phyloP scores from a whole-genome alignment of 176 grass and related monocot species.

The Themeda triandra region DNA sequence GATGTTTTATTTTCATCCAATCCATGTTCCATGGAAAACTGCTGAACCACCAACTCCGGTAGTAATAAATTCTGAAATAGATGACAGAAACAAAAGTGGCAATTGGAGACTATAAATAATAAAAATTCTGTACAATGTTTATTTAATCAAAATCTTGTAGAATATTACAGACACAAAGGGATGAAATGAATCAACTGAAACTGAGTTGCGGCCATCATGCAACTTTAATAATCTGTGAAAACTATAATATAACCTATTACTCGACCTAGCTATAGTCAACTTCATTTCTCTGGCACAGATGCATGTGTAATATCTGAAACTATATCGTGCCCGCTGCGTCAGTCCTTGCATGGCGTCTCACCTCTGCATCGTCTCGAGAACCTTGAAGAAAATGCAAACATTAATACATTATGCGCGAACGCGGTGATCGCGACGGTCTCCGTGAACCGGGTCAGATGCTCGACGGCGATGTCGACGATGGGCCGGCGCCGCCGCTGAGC shows the following conservation, averaged over 20 bases:
- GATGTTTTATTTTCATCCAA: too few relatives aligned
- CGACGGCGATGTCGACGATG: background rate
- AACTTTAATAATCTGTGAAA: too few relatives aligned
- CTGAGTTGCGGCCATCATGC: too few relatives aligned
- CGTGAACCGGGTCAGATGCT: background rate
- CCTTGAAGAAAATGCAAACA: background rate
- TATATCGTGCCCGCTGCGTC: background rate
- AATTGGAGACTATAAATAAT: too few relatives aligned
- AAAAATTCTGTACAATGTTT: background rate
- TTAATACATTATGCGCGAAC: conserved; percentile 23
- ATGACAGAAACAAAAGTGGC: too few relatives aligned
- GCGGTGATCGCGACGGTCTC: conserved; percentile 11
- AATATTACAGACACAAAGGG: background rate
- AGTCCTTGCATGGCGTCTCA: background rate
- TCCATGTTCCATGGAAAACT: too few relatives aligned
- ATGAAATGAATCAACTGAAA: background rate
- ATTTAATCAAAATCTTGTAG: background rate
- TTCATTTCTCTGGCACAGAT: too few relatives aligned
- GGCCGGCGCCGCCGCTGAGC: background rate
- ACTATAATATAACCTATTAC: too few relatives aligned
- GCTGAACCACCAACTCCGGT: too few relatives aligned
- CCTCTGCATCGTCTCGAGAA: background rate
- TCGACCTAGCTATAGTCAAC: too few relatives aligned
- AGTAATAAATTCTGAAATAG: too few relatives aligned
- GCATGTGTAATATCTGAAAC: background rate